Base-by-base conservation (phyloP, 1,284 basidiomycete genomes). In the Tilletia caries region DNA sequence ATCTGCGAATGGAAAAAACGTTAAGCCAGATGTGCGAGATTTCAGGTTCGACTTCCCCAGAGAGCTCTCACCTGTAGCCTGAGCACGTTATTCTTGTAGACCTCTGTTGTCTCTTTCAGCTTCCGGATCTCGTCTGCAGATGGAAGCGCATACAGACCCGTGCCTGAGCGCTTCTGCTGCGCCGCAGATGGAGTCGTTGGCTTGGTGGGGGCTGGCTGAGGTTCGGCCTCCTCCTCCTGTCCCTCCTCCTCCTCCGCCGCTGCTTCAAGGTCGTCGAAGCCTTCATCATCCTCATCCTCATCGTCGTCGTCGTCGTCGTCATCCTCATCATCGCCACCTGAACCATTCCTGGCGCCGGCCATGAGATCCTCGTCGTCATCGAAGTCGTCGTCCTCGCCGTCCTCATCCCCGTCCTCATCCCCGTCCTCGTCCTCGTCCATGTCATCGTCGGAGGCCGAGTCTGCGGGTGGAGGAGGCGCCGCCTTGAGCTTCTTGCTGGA, bases 1-100 rank as follows among this genome's bases (percentile, higher is more conserved):
- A 77, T 71, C 73, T 78, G 72, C 2, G 18, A 15, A 4, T 62
- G 13, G 54, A 2, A 32, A 25, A 27, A 50, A 25, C 13, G 2
- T 13, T 20, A 6, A n/a, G 48, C 48, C 20, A 50, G 48, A 41
- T 41, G 37, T 10, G 10, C 8, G 10, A 41, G 37, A 15, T 6
- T 41, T 41, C 15, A 6, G 37, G 37, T 15, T 41, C 37, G 20
- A 62, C 34, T 50, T n/a, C n/a, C n/a, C n/a, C n/a, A n/a, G n/a
- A 58, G 32, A 20, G 13, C 20, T 76, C 85, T 48, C 67, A 90
- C 91, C 86, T 93, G 90, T 8, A 93, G 86, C 81, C 92, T 93
- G 85, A 96, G 92, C 1, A 92, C 88, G 67, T 88, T 91, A 0
- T 92, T 94, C 76, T 88, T 87, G 81, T 91, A 92, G 20, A 96